phyloP scores from a whole-genome alignment of 306 rosid genomes.

The Quercus ilex region DNA sequence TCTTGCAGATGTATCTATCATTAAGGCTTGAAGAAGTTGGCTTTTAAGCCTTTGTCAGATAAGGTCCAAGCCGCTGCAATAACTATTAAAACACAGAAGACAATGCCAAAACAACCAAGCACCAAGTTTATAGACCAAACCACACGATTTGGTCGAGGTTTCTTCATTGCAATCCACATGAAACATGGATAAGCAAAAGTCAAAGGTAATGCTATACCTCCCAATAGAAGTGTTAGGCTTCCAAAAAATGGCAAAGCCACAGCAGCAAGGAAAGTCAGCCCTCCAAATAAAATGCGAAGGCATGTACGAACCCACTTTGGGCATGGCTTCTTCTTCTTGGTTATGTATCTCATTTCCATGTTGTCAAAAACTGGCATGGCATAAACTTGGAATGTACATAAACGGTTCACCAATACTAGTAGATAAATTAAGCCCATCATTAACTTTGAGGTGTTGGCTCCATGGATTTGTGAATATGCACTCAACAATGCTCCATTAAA shows the following conservation, averaged over 20 bases:
- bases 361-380: conserved; percentile 65
- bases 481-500: conserved; percentile 29
- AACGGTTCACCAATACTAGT: conserved; percentile 32
- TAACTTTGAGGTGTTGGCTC: conserved; percentile 31
- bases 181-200: conserved; percentile 72
- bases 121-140: conserved; percentile 40
- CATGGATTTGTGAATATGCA: conserved; percentile 33
- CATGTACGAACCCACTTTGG: conserved; percentile 25
- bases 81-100: conserved; percentile 38
- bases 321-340: conserved; percentile 41
- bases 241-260: conserved; percentile 66
- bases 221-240: conserved; percentile 37
- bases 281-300: conserved; percentile 52
- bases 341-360: conserved; percentile 40
- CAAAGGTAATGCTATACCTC: conserved; percentile 60
- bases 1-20: neutral
- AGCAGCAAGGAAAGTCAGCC: conserved; percentile 36
- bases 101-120: conserved; percentile 57
- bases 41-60: conserved; percentile 30
- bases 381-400: conserved; percentile 57
- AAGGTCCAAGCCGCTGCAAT: conserved; percentile 47
- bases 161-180: conserved; percentile 69
- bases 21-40: conserved; percentile 62
- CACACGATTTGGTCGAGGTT: conserved; percentile 26
- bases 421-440: conserved; percentile 41